Evolutionary conservation across 495 filamentous ascomycete genomes (phyloP), one percentile per base, ranked within the genome.

Genomic region (Aspergillus panamensis): DNA sequence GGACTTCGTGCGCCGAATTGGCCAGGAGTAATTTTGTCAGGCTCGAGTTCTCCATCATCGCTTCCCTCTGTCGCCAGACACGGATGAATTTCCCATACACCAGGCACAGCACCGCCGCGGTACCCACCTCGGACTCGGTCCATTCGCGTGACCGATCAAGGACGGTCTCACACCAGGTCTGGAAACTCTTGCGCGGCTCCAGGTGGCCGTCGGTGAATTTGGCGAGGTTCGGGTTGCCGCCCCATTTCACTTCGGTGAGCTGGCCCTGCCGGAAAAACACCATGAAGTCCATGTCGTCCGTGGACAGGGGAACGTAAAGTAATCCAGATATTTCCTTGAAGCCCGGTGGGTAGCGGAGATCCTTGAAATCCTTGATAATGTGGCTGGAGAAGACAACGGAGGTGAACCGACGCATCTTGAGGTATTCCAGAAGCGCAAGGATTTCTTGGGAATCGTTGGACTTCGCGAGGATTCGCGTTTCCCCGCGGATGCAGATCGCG

Each of bases 1-100:
- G 88, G 14, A 97, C 90, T 76, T 96, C 92, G 64, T 97, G 93
- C 0, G 93, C 93, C 0, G 92, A 95, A 64, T 97, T 96, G 9
- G 93, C 90, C 3, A 96, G 77, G 9, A 97, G 71, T 13, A 97
- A 73, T 48, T 83, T 78, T 2, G 90, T 96, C 16, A 97, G 75
- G 42, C 91, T 85, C 54, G 87, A 95, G 62, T 75, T 93, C 58
- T 96, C 87, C 64, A 95, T 70, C 4, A 87, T 89, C 0, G 86
- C 88, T 66, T 97, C 92, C 56, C 94, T 95, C 66, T 96, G 90
- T 55, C 90, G 77, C 93, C 93, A 96, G 8, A 96, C 93, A 64
- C 93, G 87, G 65, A 91, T 93, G 66, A 93, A 91, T 71, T 88
- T 90, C 57, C 91, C 92, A 59, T 96, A 97, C 1, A 96, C 90